Conservation (phyloP, 2,329 filamentous ascomycete species). For the Exophiala sp. region DNA sequence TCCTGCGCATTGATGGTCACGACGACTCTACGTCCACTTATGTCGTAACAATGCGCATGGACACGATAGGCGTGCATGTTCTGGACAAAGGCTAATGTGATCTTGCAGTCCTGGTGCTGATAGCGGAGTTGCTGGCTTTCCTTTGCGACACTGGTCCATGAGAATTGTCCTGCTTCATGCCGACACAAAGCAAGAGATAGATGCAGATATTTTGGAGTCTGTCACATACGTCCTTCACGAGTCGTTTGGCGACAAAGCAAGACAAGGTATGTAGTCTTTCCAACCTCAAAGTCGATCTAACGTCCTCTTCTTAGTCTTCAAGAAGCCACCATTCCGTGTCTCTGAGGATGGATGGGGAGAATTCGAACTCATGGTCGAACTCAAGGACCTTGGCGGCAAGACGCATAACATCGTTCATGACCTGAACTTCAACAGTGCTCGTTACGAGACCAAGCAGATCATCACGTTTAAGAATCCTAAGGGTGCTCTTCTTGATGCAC, state of each 20-base stretch:
- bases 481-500: constrained; percentile 70
- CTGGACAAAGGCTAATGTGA: constrained; percentile 7
- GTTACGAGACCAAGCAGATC: constrained; percentile 78
- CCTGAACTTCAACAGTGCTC: constrained; percentile 78
- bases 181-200: constrained; percentile 68
- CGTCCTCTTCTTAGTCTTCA: constrained; percentile 58
- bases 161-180: constrained; percentile 67
- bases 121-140: constrained; percentile 79
- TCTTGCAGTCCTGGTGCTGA: constrained; percentile 65
- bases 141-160: constrained; percentile 90
- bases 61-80: not conserved
- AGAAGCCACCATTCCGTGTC: constrained; percentile 81
- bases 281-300: not conserved
- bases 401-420: constrained; percentile 81
- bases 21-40: not conserved
- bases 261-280: constrained; percentile 65
- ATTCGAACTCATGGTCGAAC: constrained; percentile 88
- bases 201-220: constrained; percentile 86
- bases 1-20: not conserved
- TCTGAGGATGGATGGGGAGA: constrained; percentile 97
- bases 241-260: constrained; percentile 76
- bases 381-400: constrained; percentile 75
- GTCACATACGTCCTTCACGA: constrained; percentile 91
- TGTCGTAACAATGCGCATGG: not conserved
- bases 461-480: constrained; percentile 76